These are phyloP conservation scores for Suhomyces faveliae DNA, from an alignment of 805 yeast genomes.

Conservation along the genomic window DNA sequence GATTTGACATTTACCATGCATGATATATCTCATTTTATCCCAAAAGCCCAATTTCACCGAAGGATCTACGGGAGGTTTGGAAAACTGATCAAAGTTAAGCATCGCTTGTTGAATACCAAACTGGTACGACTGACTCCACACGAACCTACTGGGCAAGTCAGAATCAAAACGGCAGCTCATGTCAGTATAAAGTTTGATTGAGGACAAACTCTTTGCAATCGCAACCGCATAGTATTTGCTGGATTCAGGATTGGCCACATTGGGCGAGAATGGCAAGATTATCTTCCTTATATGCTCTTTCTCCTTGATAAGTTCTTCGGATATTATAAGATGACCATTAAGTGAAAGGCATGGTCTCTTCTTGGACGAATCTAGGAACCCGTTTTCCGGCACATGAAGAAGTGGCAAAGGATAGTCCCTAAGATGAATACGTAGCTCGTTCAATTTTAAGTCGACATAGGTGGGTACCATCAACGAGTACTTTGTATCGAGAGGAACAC, in stretches of 20 bases:
- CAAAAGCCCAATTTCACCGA: slow-evolving; percentile 85
- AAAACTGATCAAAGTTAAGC: slow-evolving; percentile 74
- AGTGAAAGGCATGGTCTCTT: slow-evolving; percentile 28
- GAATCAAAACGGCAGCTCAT: slow-evolving; percentile 56
- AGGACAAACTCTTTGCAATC: slow-evolving; percentile 73
- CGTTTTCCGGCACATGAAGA: slow-evolving; percentile 60
- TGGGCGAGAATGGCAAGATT: slow-evolving; percentile 57
- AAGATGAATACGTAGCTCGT: slow-evolving; percentile 66
- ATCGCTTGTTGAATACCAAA: slow-evolving; percentile 81
- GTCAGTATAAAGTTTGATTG: slow-evolving; percentile 70
- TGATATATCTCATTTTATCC: slow-evolving; percentile 78
- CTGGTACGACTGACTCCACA: slow-evolving; percentile 84
- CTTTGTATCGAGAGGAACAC: slow-evolving; percentile 67
- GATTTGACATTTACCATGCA: slow-evolving; percentile 70
- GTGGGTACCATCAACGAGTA: slow-evolving; percentile 72
- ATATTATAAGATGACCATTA: slow-evolving; percentile 65
- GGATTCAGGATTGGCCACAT: slow-evolving; percentile 13
- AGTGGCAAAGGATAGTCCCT: slow-evolving; percentile 88
- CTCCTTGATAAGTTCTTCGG: slow-evolving; percentile 58
- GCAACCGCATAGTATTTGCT: slow-evolving; percentile 50
- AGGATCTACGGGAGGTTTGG: slow-evolving; percentile 88
- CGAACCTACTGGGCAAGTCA: slow-evolving; percentile 57
- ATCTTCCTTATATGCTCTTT: slow-evolving; percentile 57
- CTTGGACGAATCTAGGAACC: slow-evolving; percentile 6
- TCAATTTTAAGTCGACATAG: slow-evolving; percentile 51